phyloP scores from a whole-genome alignment of 2,329 filamentous ascomycete genomes.

The Alternaria ventricosa region DNA sequence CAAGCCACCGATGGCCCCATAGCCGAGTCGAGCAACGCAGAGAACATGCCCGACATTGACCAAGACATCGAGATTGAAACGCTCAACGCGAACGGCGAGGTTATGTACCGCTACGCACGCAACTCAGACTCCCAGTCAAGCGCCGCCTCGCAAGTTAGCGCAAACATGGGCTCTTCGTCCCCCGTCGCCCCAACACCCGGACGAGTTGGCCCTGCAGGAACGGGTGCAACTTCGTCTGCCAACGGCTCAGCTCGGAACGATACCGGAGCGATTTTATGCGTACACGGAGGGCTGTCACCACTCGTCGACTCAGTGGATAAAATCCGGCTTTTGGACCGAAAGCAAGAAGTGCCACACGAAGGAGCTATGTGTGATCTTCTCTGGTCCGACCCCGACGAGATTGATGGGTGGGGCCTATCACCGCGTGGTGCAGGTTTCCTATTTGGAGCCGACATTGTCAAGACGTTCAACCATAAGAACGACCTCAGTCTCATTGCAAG shows the following conservation, averaged over 20 bases:
- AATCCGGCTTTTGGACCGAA: constrained; percentile 88
- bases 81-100: constrained; percentile 79
- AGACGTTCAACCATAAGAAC: constrained; percentile 91
- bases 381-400: constrained; percentile 98
- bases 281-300: constrained; percentile 91
- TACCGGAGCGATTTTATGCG: constrained; percentile 78
- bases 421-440: constrained; percentile 94
- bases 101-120: constrained; percentile 75
- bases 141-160: constrained; percentile 39
- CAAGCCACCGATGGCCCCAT: constrained; percentile 65
- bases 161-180: constrained; percentile 44
- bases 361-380: constrained; percentile 98
- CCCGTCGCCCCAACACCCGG: constrained; percentile 50
- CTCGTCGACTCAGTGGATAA: constrained; percentile 94
- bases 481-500: constrained; percentile 90
- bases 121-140: constrained; percentile 48
- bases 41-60: constrained; percentile 60
- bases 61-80: constrained; percentile 92
- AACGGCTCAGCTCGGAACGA: constrained; percentile 62
- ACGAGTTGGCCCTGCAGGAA: constrained; percentile 76
- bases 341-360: constrained; percentile 98
- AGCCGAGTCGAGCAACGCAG: constrained; percentile 58
- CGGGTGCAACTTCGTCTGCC: constrained; percentile 76
- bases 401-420: constrained; percentile 94
- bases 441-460: constrained; percentile 94